A percentile compares a stretch with the other conserved stretches of the same genome.
phyloP scores from a whole-genome alignment of 2,329 filamentous ascomycete species.

The Alternaria triticina region DNA sequence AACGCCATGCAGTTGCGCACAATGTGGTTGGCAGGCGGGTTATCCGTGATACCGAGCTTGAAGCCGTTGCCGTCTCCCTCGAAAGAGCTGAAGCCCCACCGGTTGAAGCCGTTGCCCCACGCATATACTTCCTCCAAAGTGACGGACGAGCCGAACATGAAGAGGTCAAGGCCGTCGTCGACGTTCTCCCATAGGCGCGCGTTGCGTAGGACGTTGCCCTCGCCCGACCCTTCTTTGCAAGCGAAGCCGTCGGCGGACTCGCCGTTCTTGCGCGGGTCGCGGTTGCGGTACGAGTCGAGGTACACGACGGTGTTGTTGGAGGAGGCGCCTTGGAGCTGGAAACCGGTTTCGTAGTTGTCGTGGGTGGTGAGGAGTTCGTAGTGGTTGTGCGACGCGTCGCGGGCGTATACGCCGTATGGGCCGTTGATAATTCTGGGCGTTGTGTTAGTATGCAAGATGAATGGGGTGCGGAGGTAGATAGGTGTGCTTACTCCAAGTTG shows the following conservation, averaged over 20 bases:
- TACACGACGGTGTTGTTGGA: constrained; percentile 32
- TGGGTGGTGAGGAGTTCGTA: constrained; percentile 47
- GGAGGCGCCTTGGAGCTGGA: constrained; percentile 45
- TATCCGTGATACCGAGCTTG: constrained; percentile 53
- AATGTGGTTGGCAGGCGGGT: constrained; percentile 51
- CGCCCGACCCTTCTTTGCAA: constrained; percentile 55
- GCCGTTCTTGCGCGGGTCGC: constrained; percentile 58
- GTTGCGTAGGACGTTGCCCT: constrained; percentile 55
- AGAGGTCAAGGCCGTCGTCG: constrained; percentile 57
- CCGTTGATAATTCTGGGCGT: constrained; percentile 39
- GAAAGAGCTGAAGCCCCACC: constrained; percentile 54
- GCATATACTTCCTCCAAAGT: constrained; percentile 55
- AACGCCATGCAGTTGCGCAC: constrained; percentile 56
- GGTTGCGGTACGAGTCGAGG: constrained; percentile 32
- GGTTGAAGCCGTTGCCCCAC: constrained; percentile 57
- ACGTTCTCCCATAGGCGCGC: constrained; percentile 60
- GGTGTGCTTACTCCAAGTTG: constrained; percentile 34
- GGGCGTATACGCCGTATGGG: constrained; percentile 48
- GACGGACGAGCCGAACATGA: constrained; percentile 51
- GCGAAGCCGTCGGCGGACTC: constrained; percentile 60
- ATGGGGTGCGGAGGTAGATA: neutral
- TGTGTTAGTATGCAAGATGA: neutral
- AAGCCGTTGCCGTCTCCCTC: constrained; percentile 58
- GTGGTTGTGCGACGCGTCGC: constrained; percentile 46
- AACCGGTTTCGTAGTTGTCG: constrained; percentile 51